Evolutionary conservation across 2,329 filamentous ascomycete species (phyloP).

Genomic region (Colletotrichum salicis): DNA sequence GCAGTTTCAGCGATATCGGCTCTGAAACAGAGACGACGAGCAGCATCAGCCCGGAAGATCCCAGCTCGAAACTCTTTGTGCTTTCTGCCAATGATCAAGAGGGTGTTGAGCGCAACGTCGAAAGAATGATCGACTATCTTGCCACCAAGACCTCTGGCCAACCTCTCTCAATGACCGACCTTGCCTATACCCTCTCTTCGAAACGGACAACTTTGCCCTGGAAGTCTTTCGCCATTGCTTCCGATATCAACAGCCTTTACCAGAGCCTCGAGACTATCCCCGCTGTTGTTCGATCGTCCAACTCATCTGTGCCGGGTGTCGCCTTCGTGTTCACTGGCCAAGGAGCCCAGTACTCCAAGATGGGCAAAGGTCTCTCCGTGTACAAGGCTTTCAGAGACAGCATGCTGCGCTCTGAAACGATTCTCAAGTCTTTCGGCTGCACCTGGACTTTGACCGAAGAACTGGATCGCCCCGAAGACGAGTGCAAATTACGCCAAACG

Average conservation of each 20-base stretch:
- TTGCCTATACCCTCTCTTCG: slow-evolving; percentile 57
- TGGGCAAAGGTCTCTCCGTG: slow-evolving; percentile 53
- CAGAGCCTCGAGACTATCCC: slow-evolving; percentile 40
- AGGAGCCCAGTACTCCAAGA: slow-evolving; percentile 54
- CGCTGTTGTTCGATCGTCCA: slow-evolving; percentile 39
- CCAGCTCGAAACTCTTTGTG: slow-evolving; percentile 51
- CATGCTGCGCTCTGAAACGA: slow-evolving; percentile 24
- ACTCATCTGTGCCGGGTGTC: slow-evolving; percentile 43
- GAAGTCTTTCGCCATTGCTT: slow-evolving; percentile 51
- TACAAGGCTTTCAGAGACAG: slow-evolving; percentile 55
- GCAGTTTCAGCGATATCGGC: background rate
- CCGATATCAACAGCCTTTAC: slow-evolving; percentile 43
- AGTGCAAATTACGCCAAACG: slow-evolving; percentile 40
- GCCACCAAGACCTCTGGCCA: slow-evolving; percentile 51
- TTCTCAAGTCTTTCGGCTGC: slow-evolving; percentile 37
- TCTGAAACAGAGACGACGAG: slow-evolving; percentile 18
- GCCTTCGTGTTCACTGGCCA: slow-evolving; percentile 58
- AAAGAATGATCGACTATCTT: slow-evolving; percentile 50
- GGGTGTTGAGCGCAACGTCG: slow-evolving; percentile 48
- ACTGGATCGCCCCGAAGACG: slow-evolving; percentile 38
- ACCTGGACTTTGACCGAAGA: slow-evolving; percentile 40
- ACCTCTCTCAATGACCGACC: slow-evolving; percentile 47
- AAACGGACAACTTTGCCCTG: slow-evolving; percentile 58
- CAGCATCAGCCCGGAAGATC: slow-evolving; percentile 1
- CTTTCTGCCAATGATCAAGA: slow-evolving; percentile 51